These are phyloP conservation scores for Daldinia vernicosa DNA, from an alignment of 495 filamentous ascomycete species.

Conservation along the genomic window DNA sequence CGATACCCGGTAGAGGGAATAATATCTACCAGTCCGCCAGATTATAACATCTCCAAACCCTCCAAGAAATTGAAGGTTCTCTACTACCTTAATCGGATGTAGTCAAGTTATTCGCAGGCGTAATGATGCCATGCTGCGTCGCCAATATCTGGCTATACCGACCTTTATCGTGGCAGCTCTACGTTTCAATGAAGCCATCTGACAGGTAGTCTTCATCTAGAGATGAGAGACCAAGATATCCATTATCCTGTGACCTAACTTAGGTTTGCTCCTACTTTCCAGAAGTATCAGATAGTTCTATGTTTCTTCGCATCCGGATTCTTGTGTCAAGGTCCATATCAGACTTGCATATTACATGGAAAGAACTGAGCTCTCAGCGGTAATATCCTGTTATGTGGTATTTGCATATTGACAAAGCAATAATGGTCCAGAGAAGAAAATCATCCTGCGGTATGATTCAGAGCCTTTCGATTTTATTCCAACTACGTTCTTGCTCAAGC, in stretches of 20 bases:
- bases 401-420: slow-evolving; percentile 6
- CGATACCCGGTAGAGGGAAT: background rate
- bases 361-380: slow-evolving; percentile 7
- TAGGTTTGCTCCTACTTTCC: slow-evolving; percentile 15
- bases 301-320: slow-evolving; percentile 16
- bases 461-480: slow-evolving; percentile 3
- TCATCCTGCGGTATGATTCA: slow-evolving; percentile 2
- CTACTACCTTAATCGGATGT: slow-evolving; percentile 21
- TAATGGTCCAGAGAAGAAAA: background rate
- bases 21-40: background rate
- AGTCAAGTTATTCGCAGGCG: slow-evolving; percentile 20
- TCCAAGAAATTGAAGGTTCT: background rate
- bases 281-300: slow-evolving; percentile 37
- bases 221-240: slow-evolving; percentile 7
- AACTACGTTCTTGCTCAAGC: background rate
- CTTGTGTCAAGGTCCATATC: slow-evolving; percentile 13
- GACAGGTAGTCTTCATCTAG: slow-evolving; percentile 10
- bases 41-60: background rate
- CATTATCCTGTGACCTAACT: slow-evolving; percentile 9
- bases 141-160: slow-evolving; percentile 3
- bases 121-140: slow-evolving; percentile 23
- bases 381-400: slow-evolving; percentile 11
- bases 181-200: slow-evolving; percentile 3
- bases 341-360: slow-evolving; percentile 1
- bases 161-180: slow-evolving; percentile 8